Evolutionary conservation across 2,329 filamentous ascomycete species (phyloP), one percentile per base, ranked within the genome.

Genomic region (Cercospora berteroae): DNA sequence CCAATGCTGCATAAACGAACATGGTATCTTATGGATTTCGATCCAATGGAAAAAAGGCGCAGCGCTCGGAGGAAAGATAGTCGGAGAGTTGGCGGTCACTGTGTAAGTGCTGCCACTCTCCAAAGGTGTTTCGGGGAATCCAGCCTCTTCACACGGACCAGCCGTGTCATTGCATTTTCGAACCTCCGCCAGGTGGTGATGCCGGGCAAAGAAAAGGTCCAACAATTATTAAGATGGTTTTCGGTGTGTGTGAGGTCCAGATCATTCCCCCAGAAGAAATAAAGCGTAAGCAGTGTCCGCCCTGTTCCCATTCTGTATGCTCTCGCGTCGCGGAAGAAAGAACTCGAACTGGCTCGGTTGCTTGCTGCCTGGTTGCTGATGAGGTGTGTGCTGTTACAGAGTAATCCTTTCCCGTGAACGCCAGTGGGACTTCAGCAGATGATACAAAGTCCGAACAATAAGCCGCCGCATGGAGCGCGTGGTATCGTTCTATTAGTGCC

Each of bases 1-100:
- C 56, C 56, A 48, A 70, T 71, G 69, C 69, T 64, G 69, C 52
- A 68, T 71, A 69, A 68, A 71, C 67, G 69, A 68, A 72, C 71
- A 72, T 72, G 71, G 71, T 72, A 72, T 72, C 69, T 67, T 68
- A 69, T 69, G 62, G 52, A 57, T 18, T n/a, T 25, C n/a, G 52
- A 57, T 48, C 57, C 44, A 66, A 63, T 39, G 23, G 42, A 31
- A 36, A 63, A 23, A 57, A 50, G 48, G 31, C 23, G 61, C 50
- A 56, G 16, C 36, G 65, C 56, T n/a, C 52, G n/a, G 52, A 31
- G 25, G 33, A 23, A 13, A 23, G 25, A 50, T n/a, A 42, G 44
- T 25, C 5, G 20, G 18, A 23, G 18, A 23, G 4, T 20, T 13
- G 33, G 8, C 29, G 29, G 29, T 31, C 29, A 31, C 29, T 31